Evolutionary conservation across 768 basidiomycete genomes (phyloP), one percentile per base, ranked within the genome.

Genomic region (Megacollybia marginata): DNA sequence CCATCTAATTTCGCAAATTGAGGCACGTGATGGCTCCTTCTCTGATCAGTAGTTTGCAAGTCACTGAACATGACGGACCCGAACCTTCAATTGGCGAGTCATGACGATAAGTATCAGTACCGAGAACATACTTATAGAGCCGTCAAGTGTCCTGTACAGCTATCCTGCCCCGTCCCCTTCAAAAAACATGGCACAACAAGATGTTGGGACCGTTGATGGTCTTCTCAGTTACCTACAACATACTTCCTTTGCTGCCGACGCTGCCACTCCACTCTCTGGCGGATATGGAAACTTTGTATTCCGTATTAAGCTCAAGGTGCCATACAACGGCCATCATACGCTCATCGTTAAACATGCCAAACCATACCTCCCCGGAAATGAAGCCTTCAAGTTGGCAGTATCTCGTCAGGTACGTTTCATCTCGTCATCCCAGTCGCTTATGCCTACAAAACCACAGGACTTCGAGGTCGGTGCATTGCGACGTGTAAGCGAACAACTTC

Each of bases 311-410:
- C 68, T 83, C 40, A 54, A 52, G 13, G 53, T 45, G 33, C 68
- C 71, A 9, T 65, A 74, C 49, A 57, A 70, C 34, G 78, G 74
- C 0, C 63, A 57, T 4, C 50, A 59, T 46, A 82, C 79, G 4
- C 58, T 81, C 11, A 68, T 86, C 31, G 55, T 85, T 40, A 86
- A 87, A 62, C 79, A 85, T 62, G 71, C 72, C 9, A 70, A 74
- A 45, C 65, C 72, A 23, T 78, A 73, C 52, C 60, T 65, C 33
- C 47, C 61, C 6, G 50, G 48, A 19, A 42, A 45, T 32, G 19
- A 47, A 20, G 19, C 42, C 31, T 40, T 67, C 58, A 54, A 66
- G n/a, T 52, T 79, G n/a, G 61, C 66, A 1, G 54, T 78, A 13
- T 66, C 71, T 33, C 69, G 83, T 54, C 83, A 85, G 76, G 83